A percentile compares a stretch with the other conserved stretches of the same genome.
These are phyloP conservation scores for Fusarium temperatum DNA, from an alignment of 2,329 filamentous ascomycete genomes.

Conservation along the genomic window DNA sequence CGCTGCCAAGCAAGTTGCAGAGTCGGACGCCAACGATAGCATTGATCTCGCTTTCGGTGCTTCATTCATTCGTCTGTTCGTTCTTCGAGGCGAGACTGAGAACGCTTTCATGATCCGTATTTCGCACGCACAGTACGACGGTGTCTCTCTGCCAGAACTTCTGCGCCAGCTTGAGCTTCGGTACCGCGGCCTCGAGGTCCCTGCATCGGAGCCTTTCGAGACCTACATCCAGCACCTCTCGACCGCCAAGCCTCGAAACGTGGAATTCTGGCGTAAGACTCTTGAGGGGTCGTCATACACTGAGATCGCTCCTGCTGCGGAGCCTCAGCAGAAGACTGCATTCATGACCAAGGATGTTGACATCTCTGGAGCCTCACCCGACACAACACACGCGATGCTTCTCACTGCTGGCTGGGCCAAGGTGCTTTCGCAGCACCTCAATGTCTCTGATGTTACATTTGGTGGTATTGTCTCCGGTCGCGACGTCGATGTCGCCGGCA, in stretches of 20 bases:
- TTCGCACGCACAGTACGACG: constrained; percentile 61
- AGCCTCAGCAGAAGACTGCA: constrained; percentile 22
- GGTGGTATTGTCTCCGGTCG: constrained; percentile 43
- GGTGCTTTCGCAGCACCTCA: constrained; percentile 34
- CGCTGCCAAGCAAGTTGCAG: constrained; percentile 30
- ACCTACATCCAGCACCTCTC: constrained; percentile 26
- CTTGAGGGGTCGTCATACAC: constrained; percentile 33
- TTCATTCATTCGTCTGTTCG: constrained; percentile 33
- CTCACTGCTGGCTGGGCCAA: constrained; percentile 43
- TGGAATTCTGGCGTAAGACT: constrained; percentile 32
- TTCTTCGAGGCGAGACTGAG: constrained; percentile 24
- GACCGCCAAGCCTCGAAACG: constrained; percentile 1
- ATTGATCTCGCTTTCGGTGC: constrained; percentile 19
- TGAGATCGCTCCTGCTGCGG: constrained; percentile 30
- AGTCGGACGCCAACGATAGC: constrained; percentile 16
- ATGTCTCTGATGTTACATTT: constrained; percentile 38
- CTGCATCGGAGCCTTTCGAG: constrained; percentile 31
- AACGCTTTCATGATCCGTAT: constrained; percentile 45
- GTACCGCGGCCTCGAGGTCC: constrained; percentile 45
- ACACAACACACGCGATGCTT: constrained; percentile 40
- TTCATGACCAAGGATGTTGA: constrained; percentile 43
- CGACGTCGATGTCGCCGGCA: constrained; percentile 30
- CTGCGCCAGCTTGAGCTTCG: constrained; percentile 52
- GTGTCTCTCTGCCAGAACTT: constrained; percentile 56
- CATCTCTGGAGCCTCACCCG: constrained; percentile 32